phyloP scores from a whole-genome alignment of 148 eudicot species.

The Rhododendron ovatum region DNA sequence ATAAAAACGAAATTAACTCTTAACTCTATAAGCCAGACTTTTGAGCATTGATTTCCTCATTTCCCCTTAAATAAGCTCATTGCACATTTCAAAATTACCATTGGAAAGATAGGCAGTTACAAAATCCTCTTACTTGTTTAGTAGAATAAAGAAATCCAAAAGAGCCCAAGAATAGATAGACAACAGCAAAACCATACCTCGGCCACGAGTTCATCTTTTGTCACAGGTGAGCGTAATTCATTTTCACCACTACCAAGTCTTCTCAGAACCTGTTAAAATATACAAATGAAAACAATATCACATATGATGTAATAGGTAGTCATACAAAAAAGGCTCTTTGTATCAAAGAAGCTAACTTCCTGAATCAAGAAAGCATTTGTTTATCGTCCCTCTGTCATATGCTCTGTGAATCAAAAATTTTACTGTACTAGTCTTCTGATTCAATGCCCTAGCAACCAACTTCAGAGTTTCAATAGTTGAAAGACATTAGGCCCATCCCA shows the following conservation, averaged over 20 bases:
- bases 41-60: neutral
- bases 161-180: neutral
- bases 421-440: neutral
- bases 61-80: neutral
- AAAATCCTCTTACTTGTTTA: neutral
- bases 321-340: neutral
- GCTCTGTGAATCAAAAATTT: neutral
- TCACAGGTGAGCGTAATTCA: slow-evolving; percentile 79
- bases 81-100: neutral
- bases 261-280: slow-evolving; percentile 52
- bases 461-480: neutral
- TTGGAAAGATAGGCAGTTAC: neutral
- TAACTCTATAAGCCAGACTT: neutral
- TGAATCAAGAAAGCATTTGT: neutral
- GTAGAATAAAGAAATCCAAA: neutral
- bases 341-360: neutral
- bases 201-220: slow-evolving; percentile 70
- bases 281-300: no score
- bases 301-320: neutral
- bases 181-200: slow-evolving; percentile 49
- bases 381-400: neutral
- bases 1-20: neutral
- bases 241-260: slow-evolving; percentile 60
- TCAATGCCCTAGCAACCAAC: neutral
- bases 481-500: neutral